These are phyloP conservation scores for Suzukiozyma palmioleophila DNA, from an alignment of 1,139 yeast species.

Conservation along the genomic window DNA sequence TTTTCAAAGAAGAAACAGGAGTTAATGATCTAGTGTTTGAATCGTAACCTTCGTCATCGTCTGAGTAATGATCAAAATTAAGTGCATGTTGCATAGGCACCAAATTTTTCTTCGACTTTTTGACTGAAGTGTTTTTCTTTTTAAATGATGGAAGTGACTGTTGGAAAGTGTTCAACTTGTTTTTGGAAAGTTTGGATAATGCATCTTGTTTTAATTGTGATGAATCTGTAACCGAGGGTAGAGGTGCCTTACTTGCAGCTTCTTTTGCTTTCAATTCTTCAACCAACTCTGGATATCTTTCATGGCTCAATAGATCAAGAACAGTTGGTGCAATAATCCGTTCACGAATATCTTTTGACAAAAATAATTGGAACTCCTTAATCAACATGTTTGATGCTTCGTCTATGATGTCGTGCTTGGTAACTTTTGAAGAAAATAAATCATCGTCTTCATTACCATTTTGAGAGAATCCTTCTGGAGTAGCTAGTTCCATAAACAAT, in stretches of 20 bases:
- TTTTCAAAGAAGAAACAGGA: slow-evolving; percentile 25
- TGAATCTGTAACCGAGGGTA: slow-evolving; percentile 13
- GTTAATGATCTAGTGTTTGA: slow-evolving; percentile 38
- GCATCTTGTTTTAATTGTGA: slow-evolving; percentile 21
- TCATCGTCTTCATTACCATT: slow-evolving; percentile 10
- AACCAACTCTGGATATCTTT: slow-evolving; percentile 51
- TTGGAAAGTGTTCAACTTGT: slow-evolving; percentile 14
- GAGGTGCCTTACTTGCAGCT: slow-evolving; percentile 22
- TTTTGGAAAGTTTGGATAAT: slow-evolving; percentile 24
- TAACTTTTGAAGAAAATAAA: slow-evolving; percentile 6
- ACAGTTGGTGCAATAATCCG: slow-evolving; percentile 71
- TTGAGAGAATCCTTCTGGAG: slow-evolving; percentile 30
- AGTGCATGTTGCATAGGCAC: slow-evolving; percentile 74
- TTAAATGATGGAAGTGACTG: slow-evolving; percentile 45
- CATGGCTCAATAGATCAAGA: slow-evolving; percentile 57
- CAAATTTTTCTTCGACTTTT: slow-evolving; percentile 16
- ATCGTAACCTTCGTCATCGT: slow-evolving; percentile 43
- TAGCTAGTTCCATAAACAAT: slow-evolving; percentile 53
- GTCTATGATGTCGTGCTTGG: slow-evolving; percentile 32
- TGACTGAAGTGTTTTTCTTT: slow-evolving; percentile 28
- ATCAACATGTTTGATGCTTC: slow-evolving; percentile 59
- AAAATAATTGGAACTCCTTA: slow-evolving; percentile 59
- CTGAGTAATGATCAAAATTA: slow-evolving; percentile 47
- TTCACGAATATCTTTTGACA: slow-evolving; percentile 71
- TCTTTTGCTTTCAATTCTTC: slow-evolving; percentile 40